phyloP scores from a whole-genome alignment of 2,329 filamentous ascomycete genomes.

The Escovopsis sp. region DNA sequence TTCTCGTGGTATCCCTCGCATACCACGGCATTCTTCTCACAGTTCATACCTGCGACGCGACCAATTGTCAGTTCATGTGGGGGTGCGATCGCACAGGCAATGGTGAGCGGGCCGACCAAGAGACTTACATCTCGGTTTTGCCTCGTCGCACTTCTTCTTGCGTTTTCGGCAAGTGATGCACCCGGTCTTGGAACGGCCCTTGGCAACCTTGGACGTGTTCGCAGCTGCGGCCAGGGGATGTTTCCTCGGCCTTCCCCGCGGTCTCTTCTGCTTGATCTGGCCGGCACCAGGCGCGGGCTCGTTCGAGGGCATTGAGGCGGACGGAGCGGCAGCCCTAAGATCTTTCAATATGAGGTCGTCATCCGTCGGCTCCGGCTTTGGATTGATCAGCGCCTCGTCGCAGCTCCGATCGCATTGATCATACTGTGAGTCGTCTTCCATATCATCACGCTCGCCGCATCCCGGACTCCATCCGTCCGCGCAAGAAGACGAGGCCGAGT shows the following conservation, averaged over 20 bases:
- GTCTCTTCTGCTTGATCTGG: constrained; percentile 41
- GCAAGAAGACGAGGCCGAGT: constrained; percentile 32
- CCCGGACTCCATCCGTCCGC: constrained; percentile 30
- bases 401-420: constrained; percentile 35
- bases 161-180: constrained; percentile 53
- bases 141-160: constrained; percentile 61
- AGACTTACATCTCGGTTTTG: constrained; percentile 45
- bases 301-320: constrained; percentile 8
- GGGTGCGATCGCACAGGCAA: no score
- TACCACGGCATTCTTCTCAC: constrained; percentile 82
- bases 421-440: constrained; percentile 30
- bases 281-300: constrained; percentile 10
- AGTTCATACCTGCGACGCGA: constrained; percentile 53
- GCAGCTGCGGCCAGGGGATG: constrained; percentile 49
- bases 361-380: constrained; percentile 43
- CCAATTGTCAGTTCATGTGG: constrained; percentile 1
- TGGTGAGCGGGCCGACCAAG: background rate
- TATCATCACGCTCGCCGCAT: constrained; percentile 23
- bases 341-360: constrained; percentile 40
- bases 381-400: constrained; percentile 31
- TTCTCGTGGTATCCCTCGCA: constrained; percentile 85
- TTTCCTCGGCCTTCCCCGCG: constrained; percentile 71
- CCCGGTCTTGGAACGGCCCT: constrained; percentile 58
- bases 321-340: constrained; percentile 27
- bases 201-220: constrained; percentile 54